phyloP scores from a whole-genome alignment of 139 green algal genomes.

The Chlorella sp. region DNA sequence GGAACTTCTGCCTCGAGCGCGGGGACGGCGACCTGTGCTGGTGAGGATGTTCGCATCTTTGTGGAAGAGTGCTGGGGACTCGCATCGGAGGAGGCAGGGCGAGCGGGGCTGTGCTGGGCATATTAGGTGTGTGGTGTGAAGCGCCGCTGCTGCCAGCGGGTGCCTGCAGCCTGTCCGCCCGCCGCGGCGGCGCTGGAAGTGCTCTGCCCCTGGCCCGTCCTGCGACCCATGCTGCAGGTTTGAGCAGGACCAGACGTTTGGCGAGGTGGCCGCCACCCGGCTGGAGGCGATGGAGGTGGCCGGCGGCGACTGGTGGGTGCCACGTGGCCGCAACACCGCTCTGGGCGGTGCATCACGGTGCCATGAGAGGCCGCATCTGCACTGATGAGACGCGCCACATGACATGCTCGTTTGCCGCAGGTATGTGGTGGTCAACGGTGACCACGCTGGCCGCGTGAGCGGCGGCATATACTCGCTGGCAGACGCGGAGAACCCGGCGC shows the following conservation, averaged over 20 bases:
- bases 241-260: slow-evolving; percentile 50
- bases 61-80: too few relatives aligned
- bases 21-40: slow-evolving; percentile 71
- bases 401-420: background rate
- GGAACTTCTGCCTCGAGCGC: slow-evolving; percentile 39
- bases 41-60: too few relatives aligned
- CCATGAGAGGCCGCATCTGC: background rate
- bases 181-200: background rate
- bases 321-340: background rate
- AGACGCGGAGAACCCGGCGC: slow-evolving; percentile 38
- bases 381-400: background rate
- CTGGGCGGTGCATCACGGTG: background rate
- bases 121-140: too few relatives aligned
- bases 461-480: slow-evolving; percentile 63
- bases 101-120: too few relatives aligned
- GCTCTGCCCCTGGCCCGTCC: too few relatives aligned
- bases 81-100: too few relatives aligned
- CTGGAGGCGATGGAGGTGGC: slow-evolving; percentile 59
- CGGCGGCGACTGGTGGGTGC: slow-evolving; percentile 51
- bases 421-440: slow-evolving; percentile 69
- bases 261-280: slow-evolving; percentile 45
- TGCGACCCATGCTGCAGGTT: slow-evolving; percentile 49
- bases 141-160: background rate
- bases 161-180: background rate
- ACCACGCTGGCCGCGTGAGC: slow-evolving; percentile 67